Evolutionary conservation across 352 stramenopile genomes (phyloP), one percentile per base, ranked within the genome.

Genomic region (Globisporangium iwayamae): DNA sequence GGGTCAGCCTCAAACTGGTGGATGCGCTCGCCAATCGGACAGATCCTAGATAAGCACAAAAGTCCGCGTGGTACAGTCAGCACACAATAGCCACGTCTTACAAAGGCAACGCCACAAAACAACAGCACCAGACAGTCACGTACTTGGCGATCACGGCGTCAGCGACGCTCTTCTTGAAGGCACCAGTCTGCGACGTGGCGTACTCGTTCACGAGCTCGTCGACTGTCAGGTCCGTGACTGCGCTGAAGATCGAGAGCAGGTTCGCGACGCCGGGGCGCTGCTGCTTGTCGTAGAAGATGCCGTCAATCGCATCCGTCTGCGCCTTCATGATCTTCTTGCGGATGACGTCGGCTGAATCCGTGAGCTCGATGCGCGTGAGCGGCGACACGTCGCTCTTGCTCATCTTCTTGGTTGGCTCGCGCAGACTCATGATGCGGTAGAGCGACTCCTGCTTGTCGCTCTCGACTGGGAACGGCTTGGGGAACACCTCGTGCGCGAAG

Each of bases 391-490:
- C 96, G 39, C 84, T 98, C 80, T 99, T 99, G 75, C 94, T 99
- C 98, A 99, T 99, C 85, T 99, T 99, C 59, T 83, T 93, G 28
- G 78, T 98, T 18, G 96, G 96, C 58, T 99, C 91, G 0, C 87
- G 89, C 48, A 99, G 81, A 77, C 87, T 98, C 97, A 99, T 99
- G 58, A 99, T 96, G 16, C 97, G 91, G 25, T 92, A 91, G 4
- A 96, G 90, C 58, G 58, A 20, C 6, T 69, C 67, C 14, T 71
- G 62, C 22, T 83, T 70, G 51, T 81, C 72, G 34, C 77, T 75
- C 20, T 70, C 57, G 30, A 85, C 71, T 4, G 85, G 77, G 48
- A 80, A 76, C 5, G 85, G 82, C 66, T 84, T 89, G 1, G 71
- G 68, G 18, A 92, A 79, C 13, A 92, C 72, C n/a, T 80, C 66